Evolutionary conservation across 2,329 filamentous ascomycete species (phyloP).

Genomic region (Aureobasidium sp.): DNA sequence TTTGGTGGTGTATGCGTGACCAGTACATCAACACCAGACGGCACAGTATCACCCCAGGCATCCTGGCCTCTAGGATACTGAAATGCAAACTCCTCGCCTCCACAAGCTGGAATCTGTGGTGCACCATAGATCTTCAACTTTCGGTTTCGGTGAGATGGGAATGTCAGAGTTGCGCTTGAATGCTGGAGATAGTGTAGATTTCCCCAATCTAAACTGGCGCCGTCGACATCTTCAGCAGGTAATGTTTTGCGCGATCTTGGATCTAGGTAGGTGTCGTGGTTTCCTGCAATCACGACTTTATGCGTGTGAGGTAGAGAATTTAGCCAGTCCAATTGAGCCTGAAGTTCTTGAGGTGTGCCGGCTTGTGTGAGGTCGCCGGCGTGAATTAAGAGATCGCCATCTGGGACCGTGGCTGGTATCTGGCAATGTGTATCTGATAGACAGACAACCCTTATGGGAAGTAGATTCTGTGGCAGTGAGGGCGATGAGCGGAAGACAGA

Average conservation of each 20-base stretch:
- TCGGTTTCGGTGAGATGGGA: constrained; percentile 45
- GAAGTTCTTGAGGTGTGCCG: constrained; percentile 66
- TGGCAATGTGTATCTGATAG: constrained; percentile 82
- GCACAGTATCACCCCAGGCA: constrained; percentile 67
- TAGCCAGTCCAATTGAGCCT: constrained; percentile 80
- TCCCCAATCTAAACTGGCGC: constrained; percentile 53
- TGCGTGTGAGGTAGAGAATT: constrained; percentile 63
- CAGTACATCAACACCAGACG: constrained; percentile 66
- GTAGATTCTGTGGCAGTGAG: constrained; percentile 41
- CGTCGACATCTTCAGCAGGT: constrained; percentile 44
- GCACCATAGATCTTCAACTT: constrained; percentile 69
- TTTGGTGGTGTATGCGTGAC: constrained; percentile 75
- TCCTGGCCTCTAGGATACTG: constrained; percentile 61
- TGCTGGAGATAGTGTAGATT: constrained; percentile 70
- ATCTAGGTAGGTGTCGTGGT: constrained; percentile 86
- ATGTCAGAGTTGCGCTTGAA: constrained; percentile 54
- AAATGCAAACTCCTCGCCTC: constrained; percentile 66
- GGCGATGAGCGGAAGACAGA: constrained; percentile 59
- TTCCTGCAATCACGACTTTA: constrained; percentile 78
- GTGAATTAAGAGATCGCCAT: constrained; percentile 81
- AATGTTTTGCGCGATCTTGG: constrained; percentile 48
- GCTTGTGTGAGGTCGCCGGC: constrained; percentile 75
- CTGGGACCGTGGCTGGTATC: constrained; percentile 48
- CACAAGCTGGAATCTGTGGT: constrained; percentile 70
- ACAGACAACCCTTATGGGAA: constrained; percentile 69